Conservation (phyloP, 306 rosid genomes). For the Corylus heterophylla region DNA sequence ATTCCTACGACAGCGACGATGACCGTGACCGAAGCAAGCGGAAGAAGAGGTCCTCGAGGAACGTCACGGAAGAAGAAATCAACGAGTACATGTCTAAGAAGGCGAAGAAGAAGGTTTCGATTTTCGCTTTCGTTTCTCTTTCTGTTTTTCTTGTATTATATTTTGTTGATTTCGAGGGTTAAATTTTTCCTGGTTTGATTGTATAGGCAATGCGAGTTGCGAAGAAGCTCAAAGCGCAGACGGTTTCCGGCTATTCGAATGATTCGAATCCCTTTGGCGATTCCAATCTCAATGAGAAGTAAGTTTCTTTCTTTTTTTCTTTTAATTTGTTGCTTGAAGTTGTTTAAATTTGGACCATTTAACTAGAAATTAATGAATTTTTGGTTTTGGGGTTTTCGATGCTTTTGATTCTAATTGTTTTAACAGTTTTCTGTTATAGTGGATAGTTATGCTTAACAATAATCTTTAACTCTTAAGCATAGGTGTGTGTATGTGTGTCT, state of each 20-base stretch:
- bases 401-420: background rate
- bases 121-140: background rate
- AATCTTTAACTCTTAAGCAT: background rate
- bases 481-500: background rate
- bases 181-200: background rate
- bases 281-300: conserved; percentile 90
- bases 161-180: background rate
- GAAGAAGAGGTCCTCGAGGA: conserved; percentile 51
- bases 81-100: conserved; percentile 71
- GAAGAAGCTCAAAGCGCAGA: conserved; percentile 63
- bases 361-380: background rate
- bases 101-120: conserved; percentile 74
- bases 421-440: background rate
- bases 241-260: conserved; percentile 83
- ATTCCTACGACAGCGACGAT: conserved; percentile 39
- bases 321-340: no score
- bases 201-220: conserved; percentile 65
- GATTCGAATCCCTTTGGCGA: conserved; percentile 97
- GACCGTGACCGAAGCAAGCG: conserved; percentile 40
- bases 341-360: background rate
- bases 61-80: conserved; percentile 63
- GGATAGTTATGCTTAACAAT: background rate
- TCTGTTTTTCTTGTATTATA: background rate
- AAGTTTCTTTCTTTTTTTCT: conserved; percentile 17
- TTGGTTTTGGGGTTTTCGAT: background rate